Percentiles rank a stretch among this genome's conserved stretches.
Evolutionary conservation across 2,329 filamentous ascomycete species (phyloP).

Genomic region (Colletotrichum sublineola): DNA sequence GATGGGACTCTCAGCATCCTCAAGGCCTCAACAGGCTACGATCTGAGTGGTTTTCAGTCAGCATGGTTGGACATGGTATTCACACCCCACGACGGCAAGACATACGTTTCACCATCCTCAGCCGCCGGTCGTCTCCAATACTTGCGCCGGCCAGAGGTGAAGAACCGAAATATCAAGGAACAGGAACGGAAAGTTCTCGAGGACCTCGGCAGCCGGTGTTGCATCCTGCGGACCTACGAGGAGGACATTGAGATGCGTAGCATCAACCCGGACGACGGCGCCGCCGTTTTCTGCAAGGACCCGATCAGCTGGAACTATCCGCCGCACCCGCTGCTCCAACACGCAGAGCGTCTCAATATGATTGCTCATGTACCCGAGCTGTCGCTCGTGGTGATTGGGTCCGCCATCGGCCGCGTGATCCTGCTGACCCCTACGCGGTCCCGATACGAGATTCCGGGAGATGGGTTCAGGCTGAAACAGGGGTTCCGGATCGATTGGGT

Average conservation of each 20-base stretch:
- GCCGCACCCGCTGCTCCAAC: slow-evolving; percentile 36
- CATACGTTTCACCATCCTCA: slow-evolving; percentile 28
- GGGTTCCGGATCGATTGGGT: slow-evolving; percentile 68
- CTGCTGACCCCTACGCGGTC: slow-evolving; percentile 68
- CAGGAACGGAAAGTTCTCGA: slow-evolving; percentile 27
- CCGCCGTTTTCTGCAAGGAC: slow-evolving; percentile 51
- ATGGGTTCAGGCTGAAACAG: slow-evolving; percentile 48
- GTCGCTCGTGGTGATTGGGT: slow-evolving; percentile 76
- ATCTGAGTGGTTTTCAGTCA: slow-evolving; percentile 13
- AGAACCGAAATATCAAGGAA: slow-evolving; percentile 23
- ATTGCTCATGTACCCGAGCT: slow-evolving; percentile 76
- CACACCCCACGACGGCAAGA: slow-evolving; percentile 51
- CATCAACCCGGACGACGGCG: slow-evolving; percentile 38
- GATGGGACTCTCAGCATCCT: slow-evolving; percentile 19
- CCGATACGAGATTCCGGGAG: slow-evolving; percentile 6
- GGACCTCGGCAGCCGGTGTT: slow-evolving; percentile 45
- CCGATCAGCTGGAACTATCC: slow-evolving; percentile 46
- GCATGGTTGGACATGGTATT: slow-evolving; percentile 52
- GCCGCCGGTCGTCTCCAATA: slow-evolving; percentile 22
- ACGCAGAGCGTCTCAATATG: slow-evolving; percentile 65
- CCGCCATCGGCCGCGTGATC: slow-evolving; percentile 74
- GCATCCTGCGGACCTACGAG: slow-evolving; percentile 63
- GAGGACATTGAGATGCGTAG: slow-evolving; percentile 63
- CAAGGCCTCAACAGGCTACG: not conserved
- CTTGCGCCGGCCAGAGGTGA: slow-evolving; percentile 19